Evolutionary conservation across 202 grass and related monocot genomes (phyloP).

Genomic region (Elaeis oleifera): DNA sequence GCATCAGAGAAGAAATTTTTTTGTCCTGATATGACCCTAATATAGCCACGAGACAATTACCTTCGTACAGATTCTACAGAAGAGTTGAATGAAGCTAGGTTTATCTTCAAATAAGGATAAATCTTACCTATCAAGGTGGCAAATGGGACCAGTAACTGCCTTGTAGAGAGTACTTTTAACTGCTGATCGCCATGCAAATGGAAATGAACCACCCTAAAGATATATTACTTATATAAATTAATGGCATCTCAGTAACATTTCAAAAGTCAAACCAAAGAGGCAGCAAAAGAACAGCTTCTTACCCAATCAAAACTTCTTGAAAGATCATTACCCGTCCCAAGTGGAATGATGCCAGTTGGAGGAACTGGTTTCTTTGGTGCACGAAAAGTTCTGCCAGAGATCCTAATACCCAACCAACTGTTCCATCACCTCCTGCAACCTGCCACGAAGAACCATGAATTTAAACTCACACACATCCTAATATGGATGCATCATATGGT

Average conservation of each 20-base stretch:
- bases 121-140: constrained; percentile 67
- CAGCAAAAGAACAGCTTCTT: constrained; percentile 26
- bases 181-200: constrained; percentile 90
- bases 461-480: too few species aligned
- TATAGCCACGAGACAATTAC: too few species aligned
- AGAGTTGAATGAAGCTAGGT: too few species aligned
- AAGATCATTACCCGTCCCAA: constrained; percentile 95
- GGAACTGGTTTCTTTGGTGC: constrained; percentile 71
- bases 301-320: constrained; percentile 96
- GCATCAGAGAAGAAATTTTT: too few species aligned
- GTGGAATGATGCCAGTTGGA: constrained; percentile 90
- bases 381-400: constrained; percentile 75
- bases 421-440: constrained; percentile 97
- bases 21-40: too few species aligned
- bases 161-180: constrained; percentile 60
- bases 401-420: constrained; percentile 94
- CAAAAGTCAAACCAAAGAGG: neutral
- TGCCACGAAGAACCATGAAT: constrained; percentile 27
- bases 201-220: constrained; percentile 88
- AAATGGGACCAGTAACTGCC: constrained; percentile 46
- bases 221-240: constrained; percentile 14
- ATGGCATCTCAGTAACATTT: neutral
- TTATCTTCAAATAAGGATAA: neutral
- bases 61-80: too few species aligned
- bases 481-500: too few species aligned